phyloP scores from a whole-genome alignment of 2,329 filamentous ascomycete species.

The Ophiostoma ulmi region DNA sequence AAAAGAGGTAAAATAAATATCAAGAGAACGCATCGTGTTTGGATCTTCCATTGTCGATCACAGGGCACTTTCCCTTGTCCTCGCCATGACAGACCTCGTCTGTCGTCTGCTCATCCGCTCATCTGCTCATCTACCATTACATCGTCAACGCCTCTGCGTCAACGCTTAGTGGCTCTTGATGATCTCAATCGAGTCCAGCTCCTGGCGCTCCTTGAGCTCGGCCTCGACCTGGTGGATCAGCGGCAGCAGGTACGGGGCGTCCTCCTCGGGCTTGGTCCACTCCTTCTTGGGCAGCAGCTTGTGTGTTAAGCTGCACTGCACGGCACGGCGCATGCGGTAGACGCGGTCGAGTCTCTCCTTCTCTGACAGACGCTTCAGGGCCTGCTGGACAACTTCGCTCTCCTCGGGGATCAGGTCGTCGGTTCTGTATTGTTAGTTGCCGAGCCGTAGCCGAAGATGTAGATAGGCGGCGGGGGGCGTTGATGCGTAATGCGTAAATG shows the following conservation, averaged over 20 bases:
- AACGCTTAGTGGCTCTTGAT: slow-evolving; percentile 44
- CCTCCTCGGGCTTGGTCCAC: slow-evolving; percentile 56
- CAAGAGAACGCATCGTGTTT: slow-evolving; percentile 11
- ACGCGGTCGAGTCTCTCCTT: slow-evolving; percentile 95
- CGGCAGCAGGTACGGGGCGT: slow-evolving; percentile 50
- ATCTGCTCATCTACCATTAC: background rate
- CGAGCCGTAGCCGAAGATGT: too few relatives aligned
- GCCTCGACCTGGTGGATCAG: slow-evolving; percentile 50
- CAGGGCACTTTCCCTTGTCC: background rate
- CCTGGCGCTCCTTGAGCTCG: slow-evolving; percentile 46
- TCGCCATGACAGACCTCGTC: background rate
- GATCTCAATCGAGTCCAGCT: slow-evolving; percentile 47
- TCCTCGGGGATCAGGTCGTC: slow-evolving; percentile 96
- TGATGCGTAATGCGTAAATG: background rate
- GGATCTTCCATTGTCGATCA: background rate
- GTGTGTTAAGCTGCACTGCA: slow-evolving; percentile 66
- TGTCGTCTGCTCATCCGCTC: too few relatives aligned
- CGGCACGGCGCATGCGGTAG: slow-evolving; percentile 91
- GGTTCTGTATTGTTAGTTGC: slow-evolving; percentile 53
- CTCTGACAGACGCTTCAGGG: slow-evolving; percentile 81
- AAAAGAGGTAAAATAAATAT: slow-evolving; percentile 3
- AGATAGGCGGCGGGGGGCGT: background rate
- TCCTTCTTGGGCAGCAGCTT: slow-evolving; percentile 59
- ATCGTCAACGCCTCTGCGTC: background rate
- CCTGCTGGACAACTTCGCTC: slow-evolving; percentile 76